A percentile compares a stretch with the other conserved stretches of the same genome.
These are phyloP conservation scores for Aspergillus conjunctus DNA, from an alignment of 495 filamentous ascomycete genomes.

Conservation along the genomic window DNA sequence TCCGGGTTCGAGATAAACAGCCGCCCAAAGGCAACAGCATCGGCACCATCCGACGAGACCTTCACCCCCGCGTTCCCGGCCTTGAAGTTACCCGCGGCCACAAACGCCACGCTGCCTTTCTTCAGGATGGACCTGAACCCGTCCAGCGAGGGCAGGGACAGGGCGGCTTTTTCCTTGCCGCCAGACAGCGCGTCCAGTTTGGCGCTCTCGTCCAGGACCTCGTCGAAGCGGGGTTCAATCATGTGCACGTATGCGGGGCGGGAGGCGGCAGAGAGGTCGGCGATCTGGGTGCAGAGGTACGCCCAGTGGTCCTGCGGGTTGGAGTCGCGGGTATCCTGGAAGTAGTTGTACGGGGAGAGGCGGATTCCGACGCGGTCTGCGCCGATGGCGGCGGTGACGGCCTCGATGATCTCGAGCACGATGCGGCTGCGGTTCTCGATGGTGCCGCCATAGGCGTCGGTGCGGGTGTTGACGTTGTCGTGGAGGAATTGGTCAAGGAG, in stretches of 20 bases:
- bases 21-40: constrained; percentile 57
- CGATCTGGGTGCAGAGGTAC: constrained; percentile 25
- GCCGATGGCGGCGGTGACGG: constrained; percentile 29
- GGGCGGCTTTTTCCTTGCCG: constrained; percentile 16
- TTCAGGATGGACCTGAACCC: constrained; percentile 33
- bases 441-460: constrained; percentile 54
- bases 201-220: constrained; percentile 46
- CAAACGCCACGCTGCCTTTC: constrained; percentile 34
- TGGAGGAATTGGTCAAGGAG: constrained; percentile 58
- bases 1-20: constrained; percentile 72
- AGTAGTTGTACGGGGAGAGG: constrained; percentile 53
- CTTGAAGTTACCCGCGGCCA: constrained; percentile 39
- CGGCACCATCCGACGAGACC: constrained; percentile 30
- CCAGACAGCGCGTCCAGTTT: constrained; percentile 39
- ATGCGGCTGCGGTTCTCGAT: constrained; percentile 54
- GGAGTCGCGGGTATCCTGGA: constrained; percentile 45
- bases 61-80: constrained; percentile 30
- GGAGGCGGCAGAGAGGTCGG: constrained; percentile 25
- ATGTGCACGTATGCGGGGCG: constrained; percentile 45
- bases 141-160: constrained; percentile 30
- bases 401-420: constrained; percentile 46
- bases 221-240: constrained; percentile 48
- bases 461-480: constrained; percentile 52
- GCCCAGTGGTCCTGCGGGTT: constrained; percentile 33
- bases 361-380: constrained; percentile 42